Base-by-base conservation (phyloP, 2,329 filamentous ascomycete species). In the Aspergillus brasiliensis region DNA sequence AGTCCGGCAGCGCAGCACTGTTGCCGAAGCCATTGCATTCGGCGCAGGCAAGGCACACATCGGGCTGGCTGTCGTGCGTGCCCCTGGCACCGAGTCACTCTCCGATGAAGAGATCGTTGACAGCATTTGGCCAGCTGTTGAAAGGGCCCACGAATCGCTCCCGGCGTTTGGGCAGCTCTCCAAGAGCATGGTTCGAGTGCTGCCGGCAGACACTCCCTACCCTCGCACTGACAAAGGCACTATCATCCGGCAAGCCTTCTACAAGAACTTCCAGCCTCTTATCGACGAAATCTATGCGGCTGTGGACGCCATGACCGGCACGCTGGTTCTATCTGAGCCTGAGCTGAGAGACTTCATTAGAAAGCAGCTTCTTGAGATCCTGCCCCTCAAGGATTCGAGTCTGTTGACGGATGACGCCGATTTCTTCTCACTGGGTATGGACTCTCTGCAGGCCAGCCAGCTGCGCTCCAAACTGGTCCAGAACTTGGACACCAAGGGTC, bases 21-120 rank as follows among this genome's bases (percentile, higher is more conserved):
- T 88, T 0, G 75, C 80, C 15, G 86, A 88, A 60, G 82, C 82
- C 0, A 76, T 87, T 2, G 80, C 86, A 0, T 86, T 88, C 61
- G 86, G 86, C 0, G 78, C 81, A 1, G 83, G 81, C 8, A 80
- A 78, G 51, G 76, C 80, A 0, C 76, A 82, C 27, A 83, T 83
- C 0, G 86, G 85, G 1, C 65, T 86, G 10, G 65, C 87, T 10
- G 74, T 88, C 11, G 74, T 88, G 21, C 80, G 82, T 25, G 77
- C 79, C 11, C 78, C 82, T n/a, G 73, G 74, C 2, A 79, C 79
- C 0, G 68, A 70, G 0, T 64, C 76, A 0, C 70, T 84, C 49
- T 67, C 77, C 0, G 75, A 82, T 3, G 71, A 79, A 0, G 78
- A 84, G 8, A 75, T 83, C 19, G 67, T 87, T 0, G 72, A 82